Base-by-base conservation (phyloP, 805 yeast genomes). In the Yarrowia porcina region DNA sequence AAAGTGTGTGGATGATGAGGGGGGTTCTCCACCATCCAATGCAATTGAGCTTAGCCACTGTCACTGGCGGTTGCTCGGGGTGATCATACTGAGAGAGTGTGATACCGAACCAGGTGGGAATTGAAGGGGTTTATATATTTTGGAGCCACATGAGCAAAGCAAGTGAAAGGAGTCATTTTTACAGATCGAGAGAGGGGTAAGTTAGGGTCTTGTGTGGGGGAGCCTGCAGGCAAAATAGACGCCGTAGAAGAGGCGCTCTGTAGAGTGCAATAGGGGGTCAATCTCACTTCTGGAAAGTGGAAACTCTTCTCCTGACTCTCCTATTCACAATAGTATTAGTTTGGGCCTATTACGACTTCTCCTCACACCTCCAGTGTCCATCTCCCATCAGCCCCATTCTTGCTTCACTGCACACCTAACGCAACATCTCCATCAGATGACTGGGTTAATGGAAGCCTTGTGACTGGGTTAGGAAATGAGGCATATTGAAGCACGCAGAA, bases 61-160 rank as follows among this genome's bases (percentile, higher is more conserved):
- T 44, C 49, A 44, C 49, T 44, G 33, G 33, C n/a, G 11, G 49
- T 27, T 10, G 33, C 47, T 30, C 47, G 12, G 13, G 52, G 38
- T 45, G 52, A 45, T 45, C 52, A 45, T 30, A 45, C 52, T 27
- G 49, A 12, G 52, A 10, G 21, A 6, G 52, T 30, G 36, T 45
- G 52, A 45, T 45, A 13, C 27, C n/a, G 52, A 30, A 13, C 0
- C 9, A 13, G 20, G 25, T 6, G 52, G 52, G 52, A 30, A 13
- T 8, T 1, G 18, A n/a, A 3, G 36, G 52, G 52, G 36, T 45
- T 45, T 45, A 45, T 28, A 45, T 45, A 45, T 20, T 45, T 13
- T 13, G 10, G 23, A 25, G 20, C 20, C 12, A 25, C 3, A 17
- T 15, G 20, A 20, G 49, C 21, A 44, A 27, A 15, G 17, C 33